Percentiles rank a stretch among this genome's conserved stretches.
phyloP scores from a whole-genome alignment of 2,329 filamentous ascomycete species.

The Nigrospora osmanthi region DNA sequence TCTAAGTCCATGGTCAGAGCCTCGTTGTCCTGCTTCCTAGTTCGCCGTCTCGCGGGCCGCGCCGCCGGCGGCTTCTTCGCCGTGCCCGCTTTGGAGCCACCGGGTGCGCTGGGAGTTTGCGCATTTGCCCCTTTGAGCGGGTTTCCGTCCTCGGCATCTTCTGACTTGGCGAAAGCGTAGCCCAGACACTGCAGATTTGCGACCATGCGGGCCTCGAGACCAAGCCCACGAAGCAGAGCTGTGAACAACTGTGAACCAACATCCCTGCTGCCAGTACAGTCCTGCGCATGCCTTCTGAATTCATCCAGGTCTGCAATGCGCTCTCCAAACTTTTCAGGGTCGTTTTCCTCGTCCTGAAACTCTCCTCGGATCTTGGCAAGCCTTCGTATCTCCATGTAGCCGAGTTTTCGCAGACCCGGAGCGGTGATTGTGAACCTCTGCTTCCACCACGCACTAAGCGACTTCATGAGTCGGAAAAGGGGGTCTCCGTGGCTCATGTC shows the following conservation, averaged over 20 bases:
- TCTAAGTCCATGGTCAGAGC: constrained; percentile 19
- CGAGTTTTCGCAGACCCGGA: constrained; percentile 79
- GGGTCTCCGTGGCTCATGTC: constrained; percentile 82
- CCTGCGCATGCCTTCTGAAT: constrained; percentile 61
- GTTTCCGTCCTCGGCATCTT: constrained; percentile 61
- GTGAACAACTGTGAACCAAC: constrained; percentile 86
- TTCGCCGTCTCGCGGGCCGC: constrained; percentile 14
- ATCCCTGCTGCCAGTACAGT: constrained; percentile 76
- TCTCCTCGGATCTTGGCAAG: constrained; percentile 67
- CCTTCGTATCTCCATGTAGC: constrained; percentile 73
- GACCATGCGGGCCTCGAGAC: constrained; percentile 76
- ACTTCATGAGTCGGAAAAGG: constrained; percentile 65
- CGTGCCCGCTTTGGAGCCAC: constrained; percentile 1
- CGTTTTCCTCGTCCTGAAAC: constrained; percentile 54
- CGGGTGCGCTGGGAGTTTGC: constrained; percentile 28
- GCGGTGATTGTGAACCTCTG: constrained; percentile 70
- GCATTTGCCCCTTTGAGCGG: constrained; percentile 14
- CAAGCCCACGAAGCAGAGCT: constrained; percentile 70
- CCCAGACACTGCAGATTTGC: constrained; percentile 79
- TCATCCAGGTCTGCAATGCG: constrained; percentile 56
- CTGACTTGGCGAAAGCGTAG: constrained; percentile 82
- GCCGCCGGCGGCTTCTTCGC: constrained; percentile 10
- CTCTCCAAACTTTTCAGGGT: constrained; percentile 67
- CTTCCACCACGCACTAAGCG: constrained; percentile 81
- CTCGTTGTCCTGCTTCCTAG: constrained; percentile 15